Evolutionary conservation across 164 flowering plant genomes (phyloP).

Genomic region (Buxus sempervirens): DNA sequence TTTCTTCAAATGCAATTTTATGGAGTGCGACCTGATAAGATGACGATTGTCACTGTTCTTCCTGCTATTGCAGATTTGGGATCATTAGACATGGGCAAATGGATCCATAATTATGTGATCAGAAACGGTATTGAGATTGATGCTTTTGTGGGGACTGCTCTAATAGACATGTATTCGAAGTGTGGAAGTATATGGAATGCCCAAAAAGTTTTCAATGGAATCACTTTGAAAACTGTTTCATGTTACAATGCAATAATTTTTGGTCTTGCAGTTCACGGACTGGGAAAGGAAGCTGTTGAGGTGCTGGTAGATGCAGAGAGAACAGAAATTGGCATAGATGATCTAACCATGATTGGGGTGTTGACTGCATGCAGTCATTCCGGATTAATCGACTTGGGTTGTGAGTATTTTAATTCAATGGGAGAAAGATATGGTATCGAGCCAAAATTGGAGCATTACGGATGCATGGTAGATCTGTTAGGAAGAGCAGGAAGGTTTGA

Average conservation of each 20-base stretch:
- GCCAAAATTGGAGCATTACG: slow-evolving; percentile 19
- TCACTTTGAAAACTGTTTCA: slow-evolving; percentile 9
- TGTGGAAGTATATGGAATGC: slow-evolving; percentile 15
- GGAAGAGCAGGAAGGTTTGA: slow-evolving; percentile 23
- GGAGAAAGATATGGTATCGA: slow-evolving; percentile 12
- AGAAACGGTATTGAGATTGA: slow-evolving; percentile 15
- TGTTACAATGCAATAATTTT: slow-evolving; percentile 22
- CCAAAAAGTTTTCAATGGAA: slow-evolving; percentile 11
- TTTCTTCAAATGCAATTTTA: slow-evolving; percentile 14
- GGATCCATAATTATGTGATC: slow-evolving; percentile 16
- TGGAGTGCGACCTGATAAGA: slow-evolving; percentile 18
- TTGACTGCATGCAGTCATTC: slow-evolving; percentile 20
- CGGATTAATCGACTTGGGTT: slow-evolving; percentile 16
- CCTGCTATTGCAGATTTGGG: slow-evolving; percentile 18
- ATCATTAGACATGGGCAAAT: slow-evolving; percentile 10
- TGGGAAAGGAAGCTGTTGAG: slow-evolving; percentile 16
- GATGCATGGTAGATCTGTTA: slow-evolving; percentile 20
- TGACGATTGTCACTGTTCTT: slow-evolving; percentile 14
- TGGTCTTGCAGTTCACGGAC: slow-evolving; percentile 19
- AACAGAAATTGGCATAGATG: slow-evolving; percentile 15
- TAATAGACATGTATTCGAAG: slow-evolving; percentile 14
- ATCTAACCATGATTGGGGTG: slow-evolving; percentile 20
- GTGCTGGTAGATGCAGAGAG: slow-evolving; percentile 14
- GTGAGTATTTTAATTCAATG: slow-evolving; percentile 12
- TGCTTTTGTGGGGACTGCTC: slow-evolving; percentile 12